Evolutionary conservation across 306 rosid genomes (phyloP).

Genomic region (Citrullus amarus): DNA sequence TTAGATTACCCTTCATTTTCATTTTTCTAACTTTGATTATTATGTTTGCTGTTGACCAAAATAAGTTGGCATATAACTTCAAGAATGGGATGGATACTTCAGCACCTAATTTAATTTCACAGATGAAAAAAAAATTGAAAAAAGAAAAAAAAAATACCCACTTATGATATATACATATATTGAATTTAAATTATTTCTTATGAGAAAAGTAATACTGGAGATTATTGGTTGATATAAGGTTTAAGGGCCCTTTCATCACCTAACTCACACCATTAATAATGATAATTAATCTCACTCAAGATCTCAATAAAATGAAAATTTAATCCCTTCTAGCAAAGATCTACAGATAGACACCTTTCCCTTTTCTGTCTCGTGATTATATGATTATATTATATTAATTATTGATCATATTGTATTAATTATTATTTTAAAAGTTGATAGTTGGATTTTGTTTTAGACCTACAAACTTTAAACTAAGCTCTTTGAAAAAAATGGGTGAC

Average conservation of each 20-base stretch:
- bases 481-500: too few species aligned
- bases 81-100: background rate
- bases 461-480: too few species aligned
- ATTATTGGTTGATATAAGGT: background rate
- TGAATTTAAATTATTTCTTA: background rate
- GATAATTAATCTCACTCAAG: background rate
- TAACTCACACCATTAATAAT: background rate
- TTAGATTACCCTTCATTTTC: constrained; percentile 6
- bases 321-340: background rate
- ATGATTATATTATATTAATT: too few species aligned
- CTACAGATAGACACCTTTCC: background rate
- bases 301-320: background rate
- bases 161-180: background rate
- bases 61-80: background rate
- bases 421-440: too few species aligned
- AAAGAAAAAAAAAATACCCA: background rate
- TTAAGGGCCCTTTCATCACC: background rate
- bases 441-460: too few species aligned
- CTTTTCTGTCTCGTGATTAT: background rate
- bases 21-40: constrained; percentile 6
- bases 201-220: background rate
- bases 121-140: background rate
- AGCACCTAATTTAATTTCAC: constrained; percentile 1
- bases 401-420: too few species aligned
- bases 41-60: constrained; percentile 8